These are phyloP conservation scores for Thelonectria rubi DNA, from an alignment of 2,329 filamentous ascomycete genomes.

Conservation along the genomic window DNA sequence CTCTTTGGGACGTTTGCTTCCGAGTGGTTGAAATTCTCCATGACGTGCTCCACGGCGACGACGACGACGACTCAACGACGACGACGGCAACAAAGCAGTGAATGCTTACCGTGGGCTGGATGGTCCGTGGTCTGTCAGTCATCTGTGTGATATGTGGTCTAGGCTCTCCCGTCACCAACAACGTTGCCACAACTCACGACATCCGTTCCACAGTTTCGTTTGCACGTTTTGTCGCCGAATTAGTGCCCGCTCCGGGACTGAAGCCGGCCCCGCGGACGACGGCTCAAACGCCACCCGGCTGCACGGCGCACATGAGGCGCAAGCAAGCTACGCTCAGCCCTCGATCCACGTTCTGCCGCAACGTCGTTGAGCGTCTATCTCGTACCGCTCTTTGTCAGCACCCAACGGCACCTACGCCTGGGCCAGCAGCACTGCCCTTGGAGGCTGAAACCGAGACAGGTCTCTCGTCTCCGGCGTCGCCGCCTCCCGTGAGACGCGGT, in stretches of 20 bases:
- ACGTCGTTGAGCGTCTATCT: constrained; percentile 12
- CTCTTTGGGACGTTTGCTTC: constrained; percentile 23
- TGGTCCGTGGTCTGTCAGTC: constrained; percentile 9
- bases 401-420: constrained; percentile 26
- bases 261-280: constrained; percentile 23
- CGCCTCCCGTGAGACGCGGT: constrained; percentile 20
- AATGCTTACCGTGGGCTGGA: background rate
- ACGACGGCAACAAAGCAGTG: background rate
- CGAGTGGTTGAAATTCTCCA: constrained; percentile 19
- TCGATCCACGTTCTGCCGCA: constrained; percentile 30
- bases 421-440: constrained; percentile 21
- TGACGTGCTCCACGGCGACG: constrained; percentile 22
- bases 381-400: constrained; percentile 22
- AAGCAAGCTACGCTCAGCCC: constrained; percentile 27
- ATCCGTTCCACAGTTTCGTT: constrained; percentile 33
- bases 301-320: constrained; percentile 28
- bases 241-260: constrained; percentile 14
- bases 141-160: constrained; percentile 23
- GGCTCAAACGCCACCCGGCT: constrained; percentile 28
- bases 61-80: constrained; percentile 1
- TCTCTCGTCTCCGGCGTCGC: constrained; percentile 15
- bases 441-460: constrained; percentile 33
- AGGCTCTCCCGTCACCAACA: constrained; percentile 6
- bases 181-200: constrained; percentile 32
- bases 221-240: constrained; percentile 13